Percentiles rank a stretch among this genome's conserved stretches.
Evolutionary conservation across 441 rosid genomes (phyloP).

Genomic region (Pelargonium myrrhifolium): DNA sequence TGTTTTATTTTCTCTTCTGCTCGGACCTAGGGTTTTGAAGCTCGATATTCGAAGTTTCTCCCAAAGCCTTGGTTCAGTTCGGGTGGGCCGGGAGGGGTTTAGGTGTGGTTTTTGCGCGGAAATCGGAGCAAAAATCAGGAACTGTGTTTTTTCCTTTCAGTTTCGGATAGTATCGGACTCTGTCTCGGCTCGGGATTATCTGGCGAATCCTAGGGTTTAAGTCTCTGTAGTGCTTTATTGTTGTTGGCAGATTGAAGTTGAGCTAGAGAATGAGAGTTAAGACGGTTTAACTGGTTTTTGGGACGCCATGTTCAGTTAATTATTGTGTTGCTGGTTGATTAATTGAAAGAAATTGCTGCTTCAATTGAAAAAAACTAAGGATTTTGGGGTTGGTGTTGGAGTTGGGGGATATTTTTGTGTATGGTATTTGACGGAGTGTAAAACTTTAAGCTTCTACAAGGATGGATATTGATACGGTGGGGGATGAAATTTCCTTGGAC

Average conservation of each 20-base stretch:
- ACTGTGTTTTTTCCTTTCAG: too few relatives aligned
- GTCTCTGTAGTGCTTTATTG: not conserved
- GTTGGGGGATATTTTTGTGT: not conserved
- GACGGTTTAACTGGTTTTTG: not conserved
- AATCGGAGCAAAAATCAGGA: too few relatives aligned
- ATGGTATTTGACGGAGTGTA: not conserved
- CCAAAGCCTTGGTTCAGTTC: too few relatives aligned
- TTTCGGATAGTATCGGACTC: too few relatives aligned
- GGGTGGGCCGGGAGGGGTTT: too few relatives aligned
- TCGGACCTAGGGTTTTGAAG: not conserved
- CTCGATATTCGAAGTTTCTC: not conserved
- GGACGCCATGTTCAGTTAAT: too few relatives aligned
- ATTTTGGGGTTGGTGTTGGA: conserved; percentile 28
- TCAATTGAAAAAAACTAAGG: not conserved
- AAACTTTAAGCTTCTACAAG: not conserved
- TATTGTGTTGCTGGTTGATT: not conserved
- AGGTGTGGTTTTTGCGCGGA: too few relatives aligned
- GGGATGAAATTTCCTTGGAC: conserved; percentile 58
- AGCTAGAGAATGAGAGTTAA: not conserved
- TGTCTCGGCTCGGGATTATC: not conserved
- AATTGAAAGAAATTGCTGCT: not conserved
- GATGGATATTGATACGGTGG: conserved; percentile 46
- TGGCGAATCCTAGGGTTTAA: not conserved
- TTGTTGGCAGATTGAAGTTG: not conserved
- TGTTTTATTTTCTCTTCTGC: not conserved